Evolutionary conservation across 164 flowering plant genomes (phyloP).

Genomic region (Amborella trichopoda): DNA sequence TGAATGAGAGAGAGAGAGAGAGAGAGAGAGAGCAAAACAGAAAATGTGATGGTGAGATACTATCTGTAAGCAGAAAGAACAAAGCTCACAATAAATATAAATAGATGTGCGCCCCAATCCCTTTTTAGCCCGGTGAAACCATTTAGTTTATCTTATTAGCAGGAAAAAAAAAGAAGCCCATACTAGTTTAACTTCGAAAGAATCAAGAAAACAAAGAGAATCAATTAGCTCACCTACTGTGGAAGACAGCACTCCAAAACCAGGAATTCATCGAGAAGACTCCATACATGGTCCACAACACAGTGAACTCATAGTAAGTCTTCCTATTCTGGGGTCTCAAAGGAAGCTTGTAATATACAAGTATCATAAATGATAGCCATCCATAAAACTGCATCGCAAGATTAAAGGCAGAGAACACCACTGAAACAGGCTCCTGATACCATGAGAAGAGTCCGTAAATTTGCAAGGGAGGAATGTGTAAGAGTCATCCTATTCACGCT

Average conservation of each 20-base stretch:
- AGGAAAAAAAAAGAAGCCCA: too few relatives aligned
- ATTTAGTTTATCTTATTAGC: too few relatives aligned
- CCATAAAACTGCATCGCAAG: slow-evolving; percentile 88
- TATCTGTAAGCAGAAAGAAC: too few relatives aligned
- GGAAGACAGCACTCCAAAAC: slow-evolving; percentile 91
- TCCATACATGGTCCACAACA: slow-evolving; percentile 74
- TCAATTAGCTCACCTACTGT: slow-evolving; percentile 54
- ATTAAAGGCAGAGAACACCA: slow-evolving; percentile 67
- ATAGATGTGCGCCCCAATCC: too few relatives aligned
- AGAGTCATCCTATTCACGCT: background rate
- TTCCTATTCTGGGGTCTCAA: slow-evolving; percentile 36
- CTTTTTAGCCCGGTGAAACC: background rate
- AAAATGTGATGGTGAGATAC: too few relatives aligned
- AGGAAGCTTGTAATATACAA: slow-evolving; percentile 72
- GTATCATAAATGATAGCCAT: slow-evolving; percentile 81
- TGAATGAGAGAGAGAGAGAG: too few relatives aligned
- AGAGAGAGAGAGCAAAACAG: too few relatives aligned
- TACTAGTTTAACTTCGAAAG: too few relatives aligned
- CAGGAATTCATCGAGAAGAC: slow-evolving; percentile 75
- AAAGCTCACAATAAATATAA: too few relatives aligned
- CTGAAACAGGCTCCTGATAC: slow-evolving; percentile 78
- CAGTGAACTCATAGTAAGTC: slow-evolving; percentile 69
- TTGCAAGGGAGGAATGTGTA: background rate
- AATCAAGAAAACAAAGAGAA: slow-evolving; percentile 3
- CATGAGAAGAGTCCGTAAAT: too few relatives aligned